These are phyloP conservation scores for Nicotiana rustica DNA, from an alignment of 305 asterid genomes.

Conservation along the genomic window DNA sequence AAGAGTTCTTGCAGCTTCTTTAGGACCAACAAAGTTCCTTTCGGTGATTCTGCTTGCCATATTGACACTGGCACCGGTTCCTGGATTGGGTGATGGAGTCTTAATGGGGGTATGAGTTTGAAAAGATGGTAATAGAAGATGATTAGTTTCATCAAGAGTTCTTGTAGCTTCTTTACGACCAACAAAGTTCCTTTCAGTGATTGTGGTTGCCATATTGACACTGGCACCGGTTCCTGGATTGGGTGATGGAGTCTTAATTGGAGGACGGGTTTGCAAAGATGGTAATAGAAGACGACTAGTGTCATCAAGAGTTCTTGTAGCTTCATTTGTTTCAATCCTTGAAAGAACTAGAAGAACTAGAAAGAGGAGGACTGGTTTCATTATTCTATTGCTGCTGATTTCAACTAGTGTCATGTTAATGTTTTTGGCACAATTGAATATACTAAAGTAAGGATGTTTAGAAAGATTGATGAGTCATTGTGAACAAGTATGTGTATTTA, in stretches of 20 bases:
- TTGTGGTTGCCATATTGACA: background rate
- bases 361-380: background rate
- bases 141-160: background rate
- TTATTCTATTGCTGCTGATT: background rate
- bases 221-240: conserved; percentile 43
- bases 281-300: background rate
- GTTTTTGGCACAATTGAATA: background rate
- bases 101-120: background rate
- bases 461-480: background rate
- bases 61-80: conserved; percentile 33
- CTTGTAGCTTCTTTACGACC: conserved; percentile 25
- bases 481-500: background rate
- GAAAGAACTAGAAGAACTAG: conserved; percentile 8
- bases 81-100: conserved; percentile 36
- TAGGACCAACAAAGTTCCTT: conserved; percentile 30
- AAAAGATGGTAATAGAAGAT: conserved; percentile 15
- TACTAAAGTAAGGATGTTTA: conserved; percentile 4
- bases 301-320: background rate
- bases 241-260: background rate
- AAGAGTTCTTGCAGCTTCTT: too few species aligned
- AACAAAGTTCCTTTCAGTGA: conserved; percentile 46
- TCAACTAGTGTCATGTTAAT: background rate
- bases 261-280: background rate
- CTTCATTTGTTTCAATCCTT: conserved; percentile 20
- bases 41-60: conserved; percentile 8